These are phyloP conservation scores for Trametes cingulata DNA, from an alignment of 768 basidiomycete genomes.

Conservation along the genomic window DNA sequence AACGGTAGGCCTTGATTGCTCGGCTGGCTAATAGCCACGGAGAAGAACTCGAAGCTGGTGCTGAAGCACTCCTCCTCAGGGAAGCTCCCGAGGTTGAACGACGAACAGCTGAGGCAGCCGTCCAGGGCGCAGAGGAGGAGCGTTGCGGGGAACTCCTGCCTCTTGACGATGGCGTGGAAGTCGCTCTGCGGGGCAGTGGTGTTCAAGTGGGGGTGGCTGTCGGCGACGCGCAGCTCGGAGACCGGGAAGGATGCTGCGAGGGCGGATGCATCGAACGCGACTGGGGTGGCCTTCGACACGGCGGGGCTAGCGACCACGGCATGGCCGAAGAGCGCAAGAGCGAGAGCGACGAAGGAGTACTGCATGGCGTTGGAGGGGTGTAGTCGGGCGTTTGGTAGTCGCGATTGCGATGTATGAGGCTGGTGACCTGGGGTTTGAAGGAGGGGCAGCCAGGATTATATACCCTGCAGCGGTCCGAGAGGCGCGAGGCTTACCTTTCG, in stretches of 20 bases:
- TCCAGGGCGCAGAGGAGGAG: slow-evolving; percentile 4
- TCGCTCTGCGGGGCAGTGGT: neutral
- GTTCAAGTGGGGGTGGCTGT: neutral
- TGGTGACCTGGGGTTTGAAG: neutral
- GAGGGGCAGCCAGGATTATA: neutral
- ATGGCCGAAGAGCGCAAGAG: neutral
- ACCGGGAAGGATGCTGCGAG: neutral
- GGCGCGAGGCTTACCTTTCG: neutral
- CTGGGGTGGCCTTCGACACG: neutral
- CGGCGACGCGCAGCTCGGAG: neutral
- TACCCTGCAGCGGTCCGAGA: neutral
- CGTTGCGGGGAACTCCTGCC: slow-evolving; percentile 2
- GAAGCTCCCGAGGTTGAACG: neutral
- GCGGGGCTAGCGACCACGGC: neutral
- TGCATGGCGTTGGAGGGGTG: neutral
- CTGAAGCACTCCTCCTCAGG: slow-evolving; percentile 1
- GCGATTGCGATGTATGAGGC: neutral
- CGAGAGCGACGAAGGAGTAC: neutral
- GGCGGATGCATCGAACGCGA: neutral
- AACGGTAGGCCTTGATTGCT: slow-evolving; percentile 12
- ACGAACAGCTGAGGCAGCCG: slow-evolving; percentile 1
- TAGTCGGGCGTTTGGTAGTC: neutral
- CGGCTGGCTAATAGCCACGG: slow-evolving; percentile 9
- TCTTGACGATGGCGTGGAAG: neutral
- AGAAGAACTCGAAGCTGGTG: neutral